These are phyloP conservation scores for Sclerotinia subarctica DNA, from an alignment of 2,329 filamentous ascomycete species.

Conservation along the genomic window DNA sequence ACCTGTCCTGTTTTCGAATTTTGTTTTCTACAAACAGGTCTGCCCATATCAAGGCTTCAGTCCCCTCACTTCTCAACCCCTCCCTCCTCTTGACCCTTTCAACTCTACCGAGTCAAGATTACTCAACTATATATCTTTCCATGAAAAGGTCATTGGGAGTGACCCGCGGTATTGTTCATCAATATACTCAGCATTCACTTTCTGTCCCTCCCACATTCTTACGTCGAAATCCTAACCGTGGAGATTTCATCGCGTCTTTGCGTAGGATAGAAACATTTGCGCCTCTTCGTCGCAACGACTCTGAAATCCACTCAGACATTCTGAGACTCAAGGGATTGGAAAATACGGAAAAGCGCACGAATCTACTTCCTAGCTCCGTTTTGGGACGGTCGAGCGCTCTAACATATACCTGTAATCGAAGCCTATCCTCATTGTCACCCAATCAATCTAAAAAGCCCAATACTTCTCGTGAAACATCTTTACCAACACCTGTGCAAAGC, in stretches of 20 bases:
- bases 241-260: neutral
- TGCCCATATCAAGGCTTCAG: neutral
- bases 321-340: neutral
- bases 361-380: slow-evolving; percentile 3
- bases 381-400: slow-evolving; percentile 9
- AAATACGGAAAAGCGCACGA: slow-evolving; percentile 4
- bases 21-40: neutral
- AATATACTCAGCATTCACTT: neutral
- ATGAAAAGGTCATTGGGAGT: slow-evolving; percentile 15
- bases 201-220: neutral
- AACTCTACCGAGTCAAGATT: neutral
- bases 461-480: slow-evolving; percentile 13
- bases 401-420: neutral
- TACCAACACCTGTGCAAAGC: slow-evolving; percentile 10
- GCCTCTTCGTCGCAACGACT: slow-evolving; percentile 12
- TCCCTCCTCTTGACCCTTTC: neutral
- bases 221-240: neutral
- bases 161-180: neutral
- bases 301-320: neutral
- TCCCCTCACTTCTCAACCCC: slow-evolving; percentile 1
- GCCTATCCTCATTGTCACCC: slow-evolving; percentile 2
- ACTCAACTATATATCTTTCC: neutral
- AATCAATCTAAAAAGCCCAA: neutral
- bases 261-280: slow-evolving; percentile 6
- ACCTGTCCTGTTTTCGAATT: neutral